Percentiles rank a stretch among this genome's conserved stretches.
Evolutionary conservation across 495 filamentous ascomycete species (phyloP).

Genomic region (Ascodesmis nigricans): DNA sequence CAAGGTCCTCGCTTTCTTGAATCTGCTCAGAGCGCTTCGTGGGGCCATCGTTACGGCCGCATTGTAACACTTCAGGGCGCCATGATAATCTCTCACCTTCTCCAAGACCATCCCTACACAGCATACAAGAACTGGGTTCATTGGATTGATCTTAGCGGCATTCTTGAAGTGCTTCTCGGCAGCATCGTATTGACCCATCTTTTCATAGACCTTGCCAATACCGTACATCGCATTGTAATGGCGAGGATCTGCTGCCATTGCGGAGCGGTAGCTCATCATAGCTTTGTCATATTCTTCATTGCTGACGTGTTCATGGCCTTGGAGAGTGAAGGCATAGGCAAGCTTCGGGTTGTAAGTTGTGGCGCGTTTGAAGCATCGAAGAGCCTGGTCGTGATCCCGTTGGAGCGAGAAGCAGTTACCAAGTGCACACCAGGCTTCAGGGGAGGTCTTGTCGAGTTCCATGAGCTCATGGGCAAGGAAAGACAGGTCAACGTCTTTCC

Average conservation of each 20-base stretch:
- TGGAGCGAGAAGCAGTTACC: conserved; percentile 93
- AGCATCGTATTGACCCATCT: conserved; percentile 75
- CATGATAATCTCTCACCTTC: conserved; percentile 54
- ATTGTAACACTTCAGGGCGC: conserved; percentile 57
- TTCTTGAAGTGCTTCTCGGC: conserved; percentile 78
- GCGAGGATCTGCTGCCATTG: conserved; percentile 60
- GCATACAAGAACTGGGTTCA: conserved; percentile 70
- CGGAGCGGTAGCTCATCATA: conserved; percentile 56
- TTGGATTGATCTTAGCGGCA: conserved; percentile 70
- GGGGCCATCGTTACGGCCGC: conserved; percentile 66
- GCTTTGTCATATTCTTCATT: conserved; percentile 97
- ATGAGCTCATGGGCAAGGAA: conserved; percentile 77
- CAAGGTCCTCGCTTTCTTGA: conserved; percentile 75
- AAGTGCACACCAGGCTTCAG: conserved; percentile 84
- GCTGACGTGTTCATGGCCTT: conserved; percentile 87
- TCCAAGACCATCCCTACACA: conserved; percentile 79
- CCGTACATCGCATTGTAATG: conserved; percentile 98
- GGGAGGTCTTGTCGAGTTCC: conserved; percentile 65
- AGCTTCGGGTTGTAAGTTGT: conserved; percentile 75
- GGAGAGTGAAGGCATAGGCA: conserved; percentile 85
- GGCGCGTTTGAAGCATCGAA: conserved; percentile 86
- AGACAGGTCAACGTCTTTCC: conserved; percentile 73
- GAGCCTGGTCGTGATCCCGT: conserved; percentile 79
- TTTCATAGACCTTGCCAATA: conserved; percentile 78
- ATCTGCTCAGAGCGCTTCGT: conserved; percentile 53